phyloP scores from a whole-genome alignment of 257 asterid species.

The Paulownia fortunei region DNA sequence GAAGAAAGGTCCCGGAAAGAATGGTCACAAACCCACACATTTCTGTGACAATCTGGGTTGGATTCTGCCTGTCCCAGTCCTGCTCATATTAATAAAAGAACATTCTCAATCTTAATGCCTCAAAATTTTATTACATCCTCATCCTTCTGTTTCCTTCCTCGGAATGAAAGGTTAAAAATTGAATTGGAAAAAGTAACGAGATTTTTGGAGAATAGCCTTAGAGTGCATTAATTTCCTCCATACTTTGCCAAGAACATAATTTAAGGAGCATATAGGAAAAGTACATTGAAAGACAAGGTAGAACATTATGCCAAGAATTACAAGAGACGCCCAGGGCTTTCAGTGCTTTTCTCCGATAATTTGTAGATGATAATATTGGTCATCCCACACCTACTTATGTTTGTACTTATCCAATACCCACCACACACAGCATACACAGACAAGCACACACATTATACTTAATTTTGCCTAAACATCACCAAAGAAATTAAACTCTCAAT shows the following conservation, averaged over 20 bases:
- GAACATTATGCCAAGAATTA: background rate
- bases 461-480: background rate
- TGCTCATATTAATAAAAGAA: slow-evolving; percentile 34
- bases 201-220: background rate
- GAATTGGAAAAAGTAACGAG: background rate
- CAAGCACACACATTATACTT: background rate
- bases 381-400: background rate
- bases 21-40: slow-evolving; percentile 97
- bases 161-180: background rate
- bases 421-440: background rate
- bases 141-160: background rate
- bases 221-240: background rate
- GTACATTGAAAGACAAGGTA: background rate
- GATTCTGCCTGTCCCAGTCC: slow-evolving; percentile 99
- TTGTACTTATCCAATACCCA: background rate
- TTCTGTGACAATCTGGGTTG: slow-evolving; percentile 92
- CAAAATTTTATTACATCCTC: background rate
- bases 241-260: background rate
- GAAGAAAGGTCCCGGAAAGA: slow-evolving; percentile 96
- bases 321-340: background rate
- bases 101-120: slow-evolving; percentile 3
- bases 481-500: background rate
- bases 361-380: background rate
- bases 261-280: background rate
- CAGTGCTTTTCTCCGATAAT: background rate